These are phyloP conservation scores for Orbilia quercus DNA, from an alignment of 2,329 filamentous ascomycete species.

Conservation along the genomic window DNA sequence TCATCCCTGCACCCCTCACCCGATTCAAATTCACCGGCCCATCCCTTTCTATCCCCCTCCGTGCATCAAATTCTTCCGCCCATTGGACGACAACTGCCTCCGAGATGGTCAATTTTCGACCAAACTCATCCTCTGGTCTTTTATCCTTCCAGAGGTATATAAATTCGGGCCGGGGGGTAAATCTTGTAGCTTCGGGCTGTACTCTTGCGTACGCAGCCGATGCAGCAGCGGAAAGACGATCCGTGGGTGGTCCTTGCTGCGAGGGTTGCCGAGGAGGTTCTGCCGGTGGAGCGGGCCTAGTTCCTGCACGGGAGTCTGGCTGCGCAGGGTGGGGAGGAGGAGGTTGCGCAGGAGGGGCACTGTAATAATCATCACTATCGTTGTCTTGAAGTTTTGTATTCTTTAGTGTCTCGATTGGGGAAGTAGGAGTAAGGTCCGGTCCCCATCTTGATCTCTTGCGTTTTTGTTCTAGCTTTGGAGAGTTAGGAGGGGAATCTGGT, in stretches of 20 bases:
- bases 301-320: neutral
- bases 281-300: too few species aligned
- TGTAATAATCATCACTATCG: neutral
- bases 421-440: neutral
- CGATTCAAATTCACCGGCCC: neutral
- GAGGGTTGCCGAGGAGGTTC: too few species aligned
- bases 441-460: neutral
- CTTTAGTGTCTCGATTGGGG: neutral
- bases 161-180: neutral
- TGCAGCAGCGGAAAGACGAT: neutral
- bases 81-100: conserved; percentile 18
- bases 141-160: neutral
- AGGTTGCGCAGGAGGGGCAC: neutral
- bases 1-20: neutral
- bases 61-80: conserved; percentile 27
- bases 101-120: neutral
- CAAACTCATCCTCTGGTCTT: conserved; percentile 21
- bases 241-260: neutral
- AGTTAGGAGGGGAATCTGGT: neutral
- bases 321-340: neutral
- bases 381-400: neutral
- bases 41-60: neutral
- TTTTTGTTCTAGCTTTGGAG: neutral
- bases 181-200: neutral
- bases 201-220: neutral